Conservation (phyloP, 2,329 filamentous ascomycete species). For the Colletotrichum phormii region DNA sequence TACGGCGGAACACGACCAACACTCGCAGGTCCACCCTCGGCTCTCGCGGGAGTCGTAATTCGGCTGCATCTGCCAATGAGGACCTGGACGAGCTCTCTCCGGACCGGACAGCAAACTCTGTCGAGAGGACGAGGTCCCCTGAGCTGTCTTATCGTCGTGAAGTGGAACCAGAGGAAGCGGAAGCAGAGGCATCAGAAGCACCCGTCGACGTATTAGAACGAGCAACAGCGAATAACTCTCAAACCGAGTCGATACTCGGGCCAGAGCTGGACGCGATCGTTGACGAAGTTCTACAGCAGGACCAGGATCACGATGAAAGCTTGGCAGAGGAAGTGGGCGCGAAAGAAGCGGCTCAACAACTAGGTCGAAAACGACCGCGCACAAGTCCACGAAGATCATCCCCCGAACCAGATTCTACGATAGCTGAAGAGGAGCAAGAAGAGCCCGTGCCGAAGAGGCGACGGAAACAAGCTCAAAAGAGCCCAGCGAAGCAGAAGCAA, state of each 20-base stretch:
- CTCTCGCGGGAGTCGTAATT: constrained; percentile 39
- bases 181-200: not conserved
- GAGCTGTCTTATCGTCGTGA: constrained; percentile 27
- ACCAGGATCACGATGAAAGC: constrained; percentile 28
- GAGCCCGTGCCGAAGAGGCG: constrained; percentile 51
- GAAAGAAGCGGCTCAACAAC: constrained; percentile 53
- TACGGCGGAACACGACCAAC: constrained; percentile 47
- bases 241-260: not conserved
- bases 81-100: constrained; percentile 50
- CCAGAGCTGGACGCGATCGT: not conserved
- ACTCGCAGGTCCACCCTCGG: constrained; percentile 46
- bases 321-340: constrained; percentile 58
- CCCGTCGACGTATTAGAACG: not conserved
- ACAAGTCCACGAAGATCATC: constrained; percentile 51
- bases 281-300: constrained; percentile 5
- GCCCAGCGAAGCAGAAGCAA: constrained; percentile 57
- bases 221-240: not conserved
- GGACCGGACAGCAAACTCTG: constrained; percentile 32
- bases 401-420: constrained; percentile 54
- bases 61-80: constrained; percentile 37
- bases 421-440: constrained; percentile 43
- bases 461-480: constrained; percentile 49
- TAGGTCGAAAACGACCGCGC: constrained; percentile 58
- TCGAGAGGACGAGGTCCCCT: constrained; percentile 18
- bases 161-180: not conserved